phyloP scores from a whole-genome alignment of 768 basidiomycete species.

The Rhizopogon salebrosus region DNA sequence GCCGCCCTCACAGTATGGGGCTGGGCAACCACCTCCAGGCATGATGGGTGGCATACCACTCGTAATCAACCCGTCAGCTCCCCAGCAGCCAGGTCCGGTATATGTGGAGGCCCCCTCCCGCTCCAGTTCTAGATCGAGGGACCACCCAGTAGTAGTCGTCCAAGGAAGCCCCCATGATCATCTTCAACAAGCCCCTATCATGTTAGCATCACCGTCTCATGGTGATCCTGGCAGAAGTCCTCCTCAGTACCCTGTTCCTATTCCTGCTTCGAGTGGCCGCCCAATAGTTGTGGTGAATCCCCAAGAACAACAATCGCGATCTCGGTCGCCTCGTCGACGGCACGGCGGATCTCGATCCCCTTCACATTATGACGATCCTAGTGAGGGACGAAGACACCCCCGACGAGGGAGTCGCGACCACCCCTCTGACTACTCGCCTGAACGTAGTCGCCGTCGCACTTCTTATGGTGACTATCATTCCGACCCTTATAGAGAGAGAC shows the following conservation, averaged over 20 bases:
- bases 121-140: neutral
- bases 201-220: conserved; percentile 11
- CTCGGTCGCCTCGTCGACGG: conserved; percentile 17
- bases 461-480: conserved; percentile 6
- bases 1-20: neutral
- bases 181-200: conserved; percentile 14
- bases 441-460: conserved; percentile 4
- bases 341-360: conserved; percentile 5
- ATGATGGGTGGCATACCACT: neutral
- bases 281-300: conserved; percentile 4
- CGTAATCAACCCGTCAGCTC: conserved; percentile 15
- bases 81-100: neutral
- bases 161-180: conserved; percentile 13
- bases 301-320: conserved; percentile 10
- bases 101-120: conserved; percentile 1
- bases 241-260: conserved; percentile 14
- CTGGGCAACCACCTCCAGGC: neutral
- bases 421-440: conserved; percentile 9
- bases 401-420: conserved; percentile 4
- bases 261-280: conserved; percentile 6
- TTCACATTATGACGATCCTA: conserved; percentile 3
- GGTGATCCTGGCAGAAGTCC: conserved; percentile 15
- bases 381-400: neutral
- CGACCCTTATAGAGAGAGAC: conserved; percentile 4
- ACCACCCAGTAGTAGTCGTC: conserved; percentile 12